Evolutionary conservation across 768 basidiomycete genomes (phyloP).

Genomic region (Antrodiella citrinella): DNA sequence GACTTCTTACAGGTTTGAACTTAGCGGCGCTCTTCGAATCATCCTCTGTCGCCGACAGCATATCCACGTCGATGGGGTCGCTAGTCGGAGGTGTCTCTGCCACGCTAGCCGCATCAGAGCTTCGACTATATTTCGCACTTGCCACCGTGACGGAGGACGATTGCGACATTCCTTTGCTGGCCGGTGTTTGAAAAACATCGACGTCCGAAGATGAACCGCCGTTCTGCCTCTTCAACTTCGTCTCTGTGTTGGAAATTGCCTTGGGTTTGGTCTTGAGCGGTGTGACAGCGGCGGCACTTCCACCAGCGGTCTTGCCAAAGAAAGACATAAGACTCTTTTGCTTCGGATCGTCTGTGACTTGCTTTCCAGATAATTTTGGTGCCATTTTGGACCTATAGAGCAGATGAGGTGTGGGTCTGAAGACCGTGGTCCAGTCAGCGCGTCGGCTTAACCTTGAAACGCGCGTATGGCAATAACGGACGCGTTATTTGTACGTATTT

Average conservation of each 20-base stretch:
- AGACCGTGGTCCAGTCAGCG: too few relatives aligned
- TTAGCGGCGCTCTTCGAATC: conserved; percentile 15
- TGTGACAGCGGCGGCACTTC: conserved; percentile 3
- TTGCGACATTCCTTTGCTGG: conserved; percentile 15
- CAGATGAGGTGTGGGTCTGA: background rate
- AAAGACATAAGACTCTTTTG: conserved; percentile 73
- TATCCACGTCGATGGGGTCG: conserved; percentile 70
- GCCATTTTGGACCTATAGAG: background rate
- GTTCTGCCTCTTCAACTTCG: too few relatives aligned
- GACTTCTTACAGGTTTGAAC: too few relatives aligned
- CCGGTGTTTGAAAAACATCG: conserved; percentile 12
- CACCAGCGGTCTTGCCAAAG: conserved; percentile 32
- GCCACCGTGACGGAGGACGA: conserved; percentile 30
- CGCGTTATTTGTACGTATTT: background rate
- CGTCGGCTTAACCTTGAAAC: too few relatives aligned
- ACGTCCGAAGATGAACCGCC: conserved; percentile 13
- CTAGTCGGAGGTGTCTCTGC: conserved; percentile 69
- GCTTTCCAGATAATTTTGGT: background rate
- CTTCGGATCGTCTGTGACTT: conserved; percentile 30
- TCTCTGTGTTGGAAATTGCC: background rate
- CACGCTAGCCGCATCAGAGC: conserved; percentile 41
- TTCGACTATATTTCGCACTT: conserved; percentile 27
- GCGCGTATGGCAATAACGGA: background rate
- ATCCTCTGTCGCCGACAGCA: conserved; percentile 44
- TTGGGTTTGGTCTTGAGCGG: background rate